Percentiles rank a stretch among this genome's conserved stretches.
Conservation (phyloP, 768 basidiomycete genomes). For the Macrolepiota fuliginosa region DNA sequence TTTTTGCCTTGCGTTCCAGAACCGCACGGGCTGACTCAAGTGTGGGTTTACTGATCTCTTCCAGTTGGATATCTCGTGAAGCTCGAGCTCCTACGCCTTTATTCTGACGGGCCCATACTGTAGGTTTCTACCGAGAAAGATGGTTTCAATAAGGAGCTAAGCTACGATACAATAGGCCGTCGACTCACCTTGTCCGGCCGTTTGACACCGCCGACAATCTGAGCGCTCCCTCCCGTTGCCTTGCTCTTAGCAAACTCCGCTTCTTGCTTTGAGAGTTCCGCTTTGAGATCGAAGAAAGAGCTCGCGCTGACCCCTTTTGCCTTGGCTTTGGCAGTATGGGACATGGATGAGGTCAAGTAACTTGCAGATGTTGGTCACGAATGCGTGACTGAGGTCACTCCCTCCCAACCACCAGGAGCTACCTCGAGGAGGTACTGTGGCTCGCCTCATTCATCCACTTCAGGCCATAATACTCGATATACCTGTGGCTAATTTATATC, state of each 20-base stretch:
- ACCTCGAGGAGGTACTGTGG: too few species aligned
- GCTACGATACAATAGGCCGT: not conserved
- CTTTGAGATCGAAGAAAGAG: conserved; percentile 83
- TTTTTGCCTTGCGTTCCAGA: conserved; percentile 74
- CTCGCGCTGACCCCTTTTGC: conserved; percentile 68
- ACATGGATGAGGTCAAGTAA: conserved; percentile 26
- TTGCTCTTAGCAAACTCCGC: conserved; percentile 58
- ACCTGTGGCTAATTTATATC: too few species aligned
- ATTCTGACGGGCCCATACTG: conserved; percentile 74
- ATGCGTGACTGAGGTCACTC: not conserved
- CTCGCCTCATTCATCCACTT: too few species aligned
- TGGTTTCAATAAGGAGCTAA: not conserved
- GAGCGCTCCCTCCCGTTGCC: conserved; percentile 50
- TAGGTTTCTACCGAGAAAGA: conserved; percentile 55
- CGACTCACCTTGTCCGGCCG: conserved; percentile 65
- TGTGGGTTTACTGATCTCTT: conserved; percentile 65
- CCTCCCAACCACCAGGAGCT: too few species aligned
- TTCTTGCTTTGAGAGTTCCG: conserved; percentile 64
- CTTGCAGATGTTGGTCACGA: not conserved
- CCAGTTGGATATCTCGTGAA: conserved; percentile 66
- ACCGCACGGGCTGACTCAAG: conserved; percentile 69
- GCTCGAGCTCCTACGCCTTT: conserved; percentile 68
- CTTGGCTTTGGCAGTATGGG: conserved; percentile 57
- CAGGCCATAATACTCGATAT: too few species aligned
- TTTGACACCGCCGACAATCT: conserved; percentile 60